Evolutionary conservation across 139 green algal genomes (phyloP), one percentile per base, ranked within the genome.

Genomic region (Chlorella sp.): DNA sequence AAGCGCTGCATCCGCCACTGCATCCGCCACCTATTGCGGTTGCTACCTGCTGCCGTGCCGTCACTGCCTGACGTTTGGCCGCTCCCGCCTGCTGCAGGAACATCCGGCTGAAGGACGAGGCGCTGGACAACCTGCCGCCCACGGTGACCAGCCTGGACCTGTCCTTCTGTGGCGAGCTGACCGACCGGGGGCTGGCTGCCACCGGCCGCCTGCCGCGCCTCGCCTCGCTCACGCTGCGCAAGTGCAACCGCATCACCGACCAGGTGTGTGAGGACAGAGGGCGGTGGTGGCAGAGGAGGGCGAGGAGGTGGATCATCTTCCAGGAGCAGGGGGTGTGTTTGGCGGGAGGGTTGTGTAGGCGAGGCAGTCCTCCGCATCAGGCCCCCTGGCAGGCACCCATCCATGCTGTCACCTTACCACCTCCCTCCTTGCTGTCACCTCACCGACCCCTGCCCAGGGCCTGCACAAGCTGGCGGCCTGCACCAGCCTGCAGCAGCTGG

Each of bases 91-190:
- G n/a, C n/a, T n/a, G 51, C 51, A 60, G 51, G 86, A 89, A 89
- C 79, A 67, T 84, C 5, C 80, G 73, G 51, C 48, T 89, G 54
- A 28, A 51, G 5, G 85, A 78, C 32, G 43, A 28, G 9, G 69
- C 72, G 43, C 69, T 89, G 70, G 54, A 76, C 38, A 58, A 36
- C 34, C 58, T 89, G 81, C 68, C 72, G 36, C n/a, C 54, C 82
- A 34, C 32, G 32, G 58, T 86, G 16, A 56, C 56, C 72, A 38
- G 65, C n/a, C 82, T 86, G 56, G 82, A 86, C 72, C 56, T 86
- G 36, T 65, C 34, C 28, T 81, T 81, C 58, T 86, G 82, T 32
- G 82, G 58, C 1, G 72, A 75, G 56, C 28, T 86, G 56, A 76
- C 36, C 3, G 82, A 86, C 65, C 34, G 34, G 2, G 82, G 56